Conservation (phyloP, 2,329 filamentous ascomycete genomes). For the Alternaria triticimaculans region DNA sequence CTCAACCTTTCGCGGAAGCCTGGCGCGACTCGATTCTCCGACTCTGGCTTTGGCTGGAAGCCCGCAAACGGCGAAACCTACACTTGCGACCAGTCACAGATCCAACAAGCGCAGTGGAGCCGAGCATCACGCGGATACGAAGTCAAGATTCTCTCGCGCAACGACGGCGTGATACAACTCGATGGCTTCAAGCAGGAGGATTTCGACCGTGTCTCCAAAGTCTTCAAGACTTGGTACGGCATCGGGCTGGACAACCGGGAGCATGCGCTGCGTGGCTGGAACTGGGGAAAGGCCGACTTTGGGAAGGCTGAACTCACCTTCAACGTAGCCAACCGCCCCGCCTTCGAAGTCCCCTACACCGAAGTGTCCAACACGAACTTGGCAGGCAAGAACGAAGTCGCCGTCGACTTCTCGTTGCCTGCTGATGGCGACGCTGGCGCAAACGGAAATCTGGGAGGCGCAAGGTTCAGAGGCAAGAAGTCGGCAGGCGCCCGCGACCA, state of each 20-base stretch:
- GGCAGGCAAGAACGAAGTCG: slow-evolving; percentile 96
- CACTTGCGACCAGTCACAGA: slow-evolving; percentile 86
- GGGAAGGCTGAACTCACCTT: slow-evolving; percentile 93
- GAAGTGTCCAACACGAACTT: slow-evolving; percentile 98
- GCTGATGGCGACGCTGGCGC: slow-evolving; percentile 74
- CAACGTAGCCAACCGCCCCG: slow-evolving; percentile 94
- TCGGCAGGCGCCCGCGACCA: slow-evolving; percentile 88
- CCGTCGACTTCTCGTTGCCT: slow-evolving; percentile 87
- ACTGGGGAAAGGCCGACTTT: slow-evolving; percentile 99
- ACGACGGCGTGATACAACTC: slow-evolving; percentile 85
- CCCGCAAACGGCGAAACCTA: slow-evolving; percentile 87
- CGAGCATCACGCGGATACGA: slow-evolving; percentile 91
- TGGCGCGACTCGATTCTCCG: slow-evolving; percentile 93
- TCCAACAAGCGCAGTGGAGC: slow-evolving; percentile 91
- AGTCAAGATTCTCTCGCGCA: slow-evolving; percentile 86
- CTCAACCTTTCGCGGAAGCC: slow-evolving; percentile 92
- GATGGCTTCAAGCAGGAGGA: slow-evolving; percentile 97
- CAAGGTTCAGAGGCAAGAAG: slow-evolving; percentile 81
- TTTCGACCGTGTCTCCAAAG: slow-evolving; percentile 85
- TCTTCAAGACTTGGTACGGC: slow-evolving; percentile 99
- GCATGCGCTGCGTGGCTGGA: slow-evolving; percentile 95
- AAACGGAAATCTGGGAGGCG: slow-evolving; percentile 76
- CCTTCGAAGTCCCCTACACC: slow-evolving; percentile 95
- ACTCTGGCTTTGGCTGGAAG: slow-evolving; percentile 95
- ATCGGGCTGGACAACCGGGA: slow-evolving; percentile 90